Evolutionary conservation across 768 basidiomycete species (phyloP), one percentile per base, ranked within the genome.

Genomic region (Heimioporus sp.): DNA sequence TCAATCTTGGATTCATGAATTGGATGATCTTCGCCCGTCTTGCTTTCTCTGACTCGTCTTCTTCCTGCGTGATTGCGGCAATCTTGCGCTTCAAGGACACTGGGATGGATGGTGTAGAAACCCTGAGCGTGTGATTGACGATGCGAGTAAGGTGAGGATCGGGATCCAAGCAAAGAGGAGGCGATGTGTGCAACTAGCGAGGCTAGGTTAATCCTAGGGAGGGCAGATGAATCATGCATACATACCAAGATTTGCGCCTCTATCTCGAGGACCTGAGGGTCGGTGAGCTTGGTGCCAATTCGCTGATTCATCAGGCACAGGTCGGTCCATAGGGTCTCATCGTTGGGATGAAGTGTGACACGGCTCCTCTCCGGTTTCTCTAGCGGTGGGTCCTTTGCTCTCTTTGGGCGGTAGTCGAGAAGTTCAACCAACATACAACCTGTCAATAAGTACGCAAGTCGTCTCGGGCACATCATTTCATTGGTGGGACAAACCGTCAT

Each of bases 341-440:
- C 70, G 54, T 81, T 91, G 16, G 90, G 87, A 51, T 86, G 85
- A 20, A 93, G 79, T 12, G 91, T 83, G 11, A 87, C 84, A 45
- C 87, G 85, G 45, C 85, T 85, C 55, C 69, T 73, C 55, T 83
- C 80, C 2, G 85, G 82, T 55, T 76, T 79, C 59, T 80, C 82
- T 13, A 79, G 76, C 0, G 74, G 63, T n/a, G 79, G 73, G 32
- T 89, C 85, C 51, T 79, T 83, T 48, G 64, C 66, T 62, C 72
- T 77, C 49, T 79, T 76, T 8, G 83, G 81, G 10, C 89, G 78
- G 61, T 88, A 87, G 63, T 93, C 90, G 34, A 87, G 73, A 21
- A 92, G 76, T 64, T 93, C 90, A 2, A 92, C 91, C 52, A 93
- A 78, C 80, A 93, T 83, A 60, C 89, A 90, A 35, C 91, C 91